Evolutionary conservation across 1,284 basidiomycete genomes (phyloP).

Genomic region (Moniliella sp.): DNA sequence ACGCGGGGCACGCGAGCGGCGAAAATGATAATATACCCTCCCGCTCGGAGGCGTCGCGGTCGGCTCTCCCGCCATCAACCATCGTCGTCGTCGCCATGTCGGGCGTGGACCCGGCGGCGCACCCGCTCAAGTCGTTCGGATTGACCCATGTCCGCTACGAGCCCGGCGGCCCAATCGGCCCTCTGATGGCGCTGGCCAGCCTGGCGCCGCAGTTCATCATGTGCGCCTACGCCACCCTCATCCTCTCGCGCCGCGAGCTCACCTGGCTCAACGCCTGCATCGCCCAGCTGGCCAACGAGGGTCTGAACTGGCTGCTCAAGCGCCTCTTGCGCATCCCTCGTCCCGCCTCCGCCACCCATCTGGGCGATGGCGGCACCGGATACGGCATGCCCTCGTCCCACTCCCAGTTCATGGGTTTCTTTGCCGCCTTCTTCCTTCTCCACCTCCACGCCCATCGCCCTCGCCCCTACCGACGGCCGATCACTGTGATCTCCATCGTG

Average conservation of each 20-base stretch:
- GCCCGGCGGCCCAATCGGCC: constrained; percentile 11
- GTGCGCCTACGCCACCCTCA: constrained; percentile 50
- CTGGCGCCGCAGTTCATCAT: constrained; percentile 25
- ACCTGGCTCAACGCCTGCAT: constrained; percentile 58
- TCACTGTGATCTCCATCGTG: constrained; percentile 9
- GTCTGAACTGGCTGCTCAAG: constrained; percentile 51
- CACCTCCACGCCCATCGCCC: constrained; percentile 53
- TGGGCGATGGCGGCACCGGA: constrained; percentile 48
- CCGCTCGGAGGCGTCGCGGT: background rate
- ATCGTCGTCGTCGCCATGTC: background rate
- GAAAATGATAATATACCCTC: background rate
- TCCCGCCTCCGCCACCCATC: no score
- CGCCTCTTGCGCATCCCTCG: constrained; percentile 48
- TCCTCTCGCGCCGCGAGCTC: constrained; percentile 54
- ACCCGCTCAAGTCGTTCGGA: constrained; percentile 9
- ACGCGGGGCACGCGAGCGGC: background rate
- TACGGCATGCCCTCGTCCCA: constrained; percentile 73
- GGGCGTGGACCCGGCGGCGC: constrained; percentile 9
- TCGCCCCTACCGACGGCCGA: constrained; percentile 38
- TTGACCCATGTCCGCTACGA: constrained; percentile 3
- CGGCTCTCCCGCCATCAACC: background rate
- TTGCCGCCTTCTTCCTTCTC: constrained; percentile 50
- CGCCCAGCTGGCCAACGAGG: constrained; percentile 55
- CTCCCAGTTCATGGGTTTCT: constrained; percentile 71
- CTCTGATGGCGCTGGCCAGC: constrained; percentile 19